Base-by-base conservation (phyloP, 2,329 filamentous ascomycete genomes). In the Aureobasidium mangrovei region DNA sequence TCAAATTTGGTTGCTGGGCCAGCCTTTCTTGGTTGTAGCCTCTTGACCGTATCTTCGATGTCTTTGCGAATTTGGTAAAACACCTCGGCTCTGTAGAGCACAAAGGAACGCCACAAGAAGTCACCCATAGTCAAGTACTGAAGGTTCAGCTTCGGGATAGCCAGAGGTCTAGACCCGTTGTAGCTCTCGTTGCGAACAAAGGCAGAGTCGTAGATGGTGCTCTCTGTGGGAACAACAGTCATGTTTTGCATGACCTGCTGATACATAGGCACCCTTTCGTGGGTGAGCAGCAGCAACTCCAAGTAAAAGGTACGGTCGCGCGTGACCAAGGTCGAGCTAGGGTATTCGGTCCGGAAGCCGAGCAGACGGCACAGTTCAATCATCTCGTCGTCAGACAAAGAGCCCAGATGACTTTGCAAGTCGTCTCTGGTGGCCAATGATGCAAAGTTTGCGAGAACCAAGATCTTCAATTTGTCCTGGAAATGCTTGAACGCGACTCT, bases 91-190 rank as follows among this genome's bases (percentile, higher is more conserved):
- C 91, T 83, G 67, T 95, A 93, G 7, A 98, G 75, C 10, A 94
- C 78, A 63, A 97, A 85, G 0, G 91, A 90, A 58, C 94, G 82
- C 90, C 91, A 98, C n/a, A 98, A 73, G 63, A 98, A 98, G 69
- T 98, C 93, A 2, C 90, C 90, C 48, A 95, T 82, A 2, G 91
- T 95, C 10, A 98, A 77, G 69, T 98, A 98, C 65, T 98, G 93
- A 29, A 98, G 74, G 62, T 96, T 98, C 43, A 97, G 72, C 67
- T 98, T 98, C 2, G 93, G 93, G 41, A 98, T 82, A 2, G 93
- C 88, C 56, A 98, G 76, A 4, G 93, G 91, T 45, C 82, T 82
- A 27, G 88, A 90, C 28, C 91, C 91, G 67, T 95, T 85, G 63
- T 96, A 97, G 6, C 77, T 78, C 63, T 96, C 91, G 55, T 91